These are phyloP conservation scores for Tulasnella sp. DNA, from an alignment of 768 basidiomycete genomes.

Conservation along the genomic window DNA sequence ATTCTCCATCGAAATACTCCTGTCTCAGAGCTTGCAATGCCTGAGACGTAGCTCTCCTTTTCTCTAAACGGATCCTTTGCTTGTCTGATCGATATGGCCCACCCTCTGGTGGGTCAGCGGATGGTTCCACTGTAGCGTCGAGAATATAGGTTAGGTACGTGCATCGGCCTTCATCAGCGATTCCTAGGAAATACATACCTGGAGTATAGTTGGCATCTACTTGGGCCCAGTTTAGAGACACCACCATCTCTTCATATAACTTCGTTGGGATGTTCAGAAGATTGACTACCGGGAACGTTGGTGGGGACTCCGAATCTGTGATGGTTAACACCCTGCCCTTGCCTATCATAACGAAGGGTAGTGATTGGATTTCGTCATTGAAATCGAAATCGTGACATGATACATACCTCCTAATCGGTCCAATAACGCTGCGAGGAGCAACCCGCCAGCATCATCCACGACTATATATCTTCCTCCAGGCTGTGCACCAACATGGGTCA, in stretches of 20 bases:
- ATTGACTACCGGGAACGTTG: conserved; percentile 69
- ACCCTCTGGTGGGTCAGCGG: conserved; percentile 44
- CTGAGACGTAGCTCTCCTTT: conserved; percentile 61
- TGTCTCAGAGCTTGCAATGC: conserved; percentile 50
- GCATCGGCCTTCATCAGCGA: neutral
- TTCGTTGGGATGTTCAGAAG: conserved; percentile 75
- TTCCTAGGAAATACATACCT: conserved; percentile 29
- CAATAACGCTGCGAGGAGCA: conserved; percentile 71
- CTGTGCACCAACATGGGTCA: conserved; percentile 67
- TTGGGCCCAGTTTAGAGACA: conserved; percentile 82
- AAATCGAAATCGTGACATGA: neutral
- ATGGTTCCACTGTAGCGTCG: conserved; percentile 38
- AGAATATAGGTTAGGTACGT: neutral
- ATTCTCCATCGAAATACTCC: conserved; percentile 76
- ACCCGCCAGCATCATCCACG: conserved; percentile 84
- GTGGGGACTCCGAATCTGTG: conserved; percentile 83
- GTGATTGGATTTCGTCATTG: neutral
- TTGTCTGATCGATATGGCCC: conserved; percentile 51
- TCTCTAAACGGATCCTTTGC: conserved; percentile 56
- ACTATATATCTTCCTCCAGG: conserved; percentile 81
- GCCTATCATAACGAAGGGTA: conserved; percentile 32
- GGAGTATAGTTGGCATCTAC: conserved; percentile 64
- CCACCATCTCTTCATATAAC: conserved; percentile 38
- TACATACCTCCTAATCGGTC: conserved; percentile 71
- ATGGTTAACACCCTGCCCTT: conserved; percentile 71